A percentile compares a stretch with the other conserved stretches of the same genome.
Evolutionary conservation across 441 rosid species (phyloP).

Genomic region (Populus hybrid): DNA sequence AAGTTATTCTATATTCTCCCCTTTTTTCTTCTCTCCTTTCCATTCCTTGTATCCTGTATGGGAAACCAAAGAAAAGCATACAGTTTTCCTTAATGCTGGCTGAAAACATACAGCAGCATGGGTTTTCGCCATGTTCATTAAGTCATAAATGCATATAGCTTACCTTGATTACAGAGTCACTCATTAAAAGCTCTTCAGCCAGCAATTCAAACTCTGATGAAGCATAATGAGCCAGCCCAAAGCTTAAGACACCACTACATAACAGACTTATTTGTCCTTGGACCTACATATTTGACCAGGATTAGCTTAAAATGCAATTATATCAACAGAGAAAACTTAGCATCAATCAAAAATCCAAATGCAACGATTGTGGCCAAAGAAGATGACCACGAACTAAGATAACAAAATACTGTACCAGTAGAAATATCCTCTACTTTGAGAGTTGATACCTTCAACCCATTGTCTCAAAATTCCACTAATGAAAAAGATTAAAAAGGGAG

Average conservation of each 20-base stretch:
- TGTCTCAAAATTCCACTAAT: background rate
- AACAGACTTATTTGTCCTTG: conserved; percentile 91
- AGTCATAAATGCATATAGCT: conserved; percentile 4
- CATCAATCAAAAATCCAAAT: background rate
- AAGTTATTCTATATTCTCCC: background rate
- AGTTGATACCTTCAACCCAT: too few species aligned
- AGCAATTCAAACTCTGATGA: conserved; percentile 92
- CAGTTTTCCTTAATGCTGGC: background rate
- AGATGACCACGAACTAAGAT: background rate
- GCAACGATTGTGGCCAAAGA: background rate
- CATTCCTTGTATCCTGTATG: background rate
- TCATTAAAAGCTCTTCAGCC: conserved; percentile 98
- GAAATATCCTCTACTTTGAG: background rate
- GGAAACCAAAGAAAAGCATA: background rate
- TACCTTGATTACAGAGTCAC: conserved; percentile 91
- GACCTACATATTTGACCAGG: conserved; percentile 47
- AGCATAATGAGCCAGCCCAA: conserved; percentile 85
- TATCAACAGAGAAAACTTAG: background rate
- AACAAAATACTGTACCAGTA: background rate
- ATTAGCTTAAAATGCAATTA: conserved; percentile 11
- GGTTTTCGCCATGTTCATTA: background rate
- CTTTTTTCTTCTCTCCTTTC: background rate
- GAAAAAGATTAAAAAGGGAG: background rate
- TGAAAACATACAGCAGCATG: background rate
- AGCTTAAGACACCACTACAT: conserved; percentile 78